phyloP scores from a whole-genome alignment of 495 filamentous ascomycete species.

The Podospora fimiseda region DNA sequence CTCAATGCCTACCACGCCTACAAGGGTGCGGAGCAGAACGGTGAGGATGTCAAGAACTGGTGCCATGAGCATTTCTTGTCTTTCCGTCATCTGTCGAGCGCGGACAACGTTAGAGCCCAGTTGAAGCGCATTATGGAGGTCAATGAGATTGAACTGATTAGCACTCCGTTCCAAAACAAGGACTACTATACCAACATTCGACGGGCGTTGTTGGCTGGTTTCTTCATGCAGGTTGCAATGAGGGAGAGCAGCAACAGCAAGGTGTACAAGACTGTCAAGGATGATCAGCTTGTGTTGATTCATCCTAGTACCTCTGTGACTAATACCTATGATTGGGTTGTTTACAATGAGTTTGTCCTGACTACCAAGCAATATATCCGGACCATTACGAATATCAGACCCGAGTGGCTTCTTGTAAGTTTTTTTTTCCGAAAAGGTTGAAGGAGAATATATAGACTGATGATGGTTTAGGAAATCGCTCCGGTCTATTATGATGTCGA shows the following conservation, averaged over 20 bases:
- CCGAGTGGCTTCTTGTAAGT: slow-evolving; percentile 88
- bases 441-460: not conserved
- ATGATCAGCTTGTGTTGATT: slow-evolving; percentile 80
- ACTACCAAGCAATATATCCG: slow-evolving; percentile 90
- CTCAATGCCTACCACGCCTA: slow-evolving; percentile 98
- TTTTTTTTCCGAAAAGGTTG: not conserved
- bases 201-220: slow-evolving; percentile 85
- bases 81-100: slow-evolving; percentile 77
- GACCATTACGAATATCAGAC: slow-evolving; percentile 58
- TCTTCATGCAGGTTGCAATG: slow-evolving; percentile 99
- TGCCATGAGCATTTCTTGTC: slow-evolving; percentile 98
- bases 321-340: slow-evolving; percentile 88
- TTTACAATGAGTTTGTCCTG: slow-evolving; percentile 98
- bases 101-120: slow-evolving; percentile 88
- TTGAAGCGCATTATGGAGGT: slow-evolving; percentile 95
- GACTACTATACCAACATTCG: slow-evolving; percentile 98
- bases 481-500: slow-evolving; percentile 86
- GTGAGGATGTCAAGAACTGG: slow-evolving; percentile 77
- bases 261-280: slow-evolving; percentile 90
- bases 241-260: slow-evolving; percentile 67
- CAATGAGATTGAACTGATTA: slow-evolving; percentile 73
- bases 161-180: slow-evolving; percentile 87
- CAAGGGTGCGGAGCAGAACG: slow-evolving; percentile 62
- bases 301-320: slow-evolving; percentile 85
- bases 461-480: slow-evolving; percentile 65